phyloP scores from a whole-genome alignment of 495 filamentous ascomycete species.

The Cercophora newfieldiana region DNA sequence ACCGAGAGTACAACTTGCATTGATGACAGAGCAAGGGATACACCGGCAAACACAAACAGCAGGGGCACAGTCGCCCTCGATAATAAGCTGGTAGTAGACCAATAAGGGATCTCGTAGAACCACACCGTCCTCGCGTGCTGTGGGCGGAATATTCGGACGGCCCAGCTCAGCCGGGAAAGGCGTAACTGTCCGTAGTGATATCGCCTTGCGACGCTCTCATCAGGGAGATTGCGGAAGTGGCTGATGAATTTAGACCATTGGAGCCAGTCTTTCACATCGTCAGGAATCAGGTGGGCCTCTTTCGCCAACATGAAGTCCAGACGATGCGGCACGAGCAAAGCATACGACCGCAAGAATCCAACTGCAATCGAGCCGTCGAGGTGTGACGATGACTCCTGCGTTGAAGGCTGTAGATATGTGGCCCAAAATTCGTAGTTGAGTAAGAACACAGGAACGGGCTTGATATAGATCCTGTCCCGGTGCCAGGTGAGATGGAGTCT shows the following conservation, averaged over 20 bases:
- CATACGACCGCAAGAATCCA: constrained; percentile 16
- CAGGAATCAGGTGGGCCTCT: background rate
- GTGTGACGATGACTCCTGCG: background rate
- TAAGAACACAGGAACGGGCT: background rate
- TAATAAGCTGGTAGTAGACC: constrained; percentile 10
- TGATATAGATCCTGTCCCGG: background rate
- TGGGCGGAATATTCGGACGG: background rate
- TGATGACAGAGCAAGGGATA: constrained; percentile 17
- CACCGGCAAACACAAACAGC: constrained; percentile 17
- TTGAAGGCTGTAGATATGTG: background rate
- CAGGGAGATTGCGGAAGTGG: background rate
- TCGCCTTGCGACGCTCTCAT: background rate
- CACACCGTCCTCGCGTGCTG: background rate
- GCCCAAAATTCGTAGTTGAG: background rate
- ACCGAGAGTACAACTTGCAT: constrained; percentile 20
- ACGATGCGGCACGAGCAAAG: constrained; percentile 10
- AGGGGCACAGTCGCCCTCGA: constrained; percentile 15
- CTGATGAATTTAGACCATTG: background rate
- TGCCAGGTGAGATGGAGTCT: background rate
- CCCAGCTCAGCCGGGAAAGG: background rate
- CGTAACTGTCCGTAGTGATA: background rate
- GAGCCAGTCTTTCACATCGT: background rate
- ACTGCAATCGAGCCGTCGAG: no score
- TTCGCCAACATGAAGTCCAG: background rate
- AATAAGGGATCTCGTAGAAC: constrained; percentile 16